Base-by-base conservation (phyloP, 2,329 filamentous ascomycete genomes). In the Xylariaceae sp. region DNA sequence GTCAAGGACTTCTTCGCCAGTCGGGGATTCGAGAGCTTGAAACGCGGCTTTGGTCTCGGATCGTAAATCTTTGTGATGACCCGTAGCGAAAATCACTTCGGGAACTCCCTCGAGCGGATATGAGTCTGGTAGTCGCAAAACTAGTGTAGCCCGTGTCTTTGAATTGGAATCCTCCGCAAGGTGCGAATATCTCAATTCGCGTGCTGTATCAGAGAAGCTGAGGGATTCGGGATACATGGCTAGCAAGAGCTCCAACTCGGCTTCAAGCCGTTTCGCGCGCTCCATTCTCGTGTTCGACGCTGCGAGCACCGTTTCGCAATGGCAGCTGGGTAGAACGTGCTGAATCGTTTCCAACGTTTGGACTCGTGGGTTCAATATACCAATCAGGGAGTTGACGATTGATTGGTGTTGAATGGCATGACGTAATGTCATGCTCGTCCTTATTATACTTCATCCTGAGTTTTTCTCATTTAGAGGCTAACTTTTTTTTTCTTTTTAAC, bases 151-250 rank as follows among this genome's bases (percentile, higher is more conserved):
- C 1, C 48, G 18, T 6, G 38, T 12, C 12, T 19, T 46, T 14
- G 41, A 6, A 9, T 11, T 28, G 9, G 31, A 14, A 31, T 40
- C 34, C 13, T 47, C 31, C 6, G 42, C 16, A 28, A 31, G 31
- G 33, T 55, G 45, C 11, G 45, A 50, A 46, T 60, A 60, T 31
- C 50, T 56, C 18, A 63, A 51, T 46, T 61, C 59, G 11, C 58
- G 54, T 1, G 49, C 51, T 19, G 53, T 50, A 5, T 53, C 44
- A 6, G 59, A 57, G 42, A 54, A 61, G 39, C 42, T 52, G 7
- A 61, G 44, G 2, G 59, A 51, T 14, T 59, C 56, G 12, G 60
- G 59, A 33, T 61, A 61, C 58, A 61, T 58, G 36, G 56, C 54
- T 13, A 48, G 42, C 16, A 58, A 42, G 2, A 56, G 36, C 10